These are phyloP conservation scores for Hyaloscypha finlandica DNA, from an alignment of 495 filamentous ascomycete genomes.

Conservation along the genomic window DNA sequence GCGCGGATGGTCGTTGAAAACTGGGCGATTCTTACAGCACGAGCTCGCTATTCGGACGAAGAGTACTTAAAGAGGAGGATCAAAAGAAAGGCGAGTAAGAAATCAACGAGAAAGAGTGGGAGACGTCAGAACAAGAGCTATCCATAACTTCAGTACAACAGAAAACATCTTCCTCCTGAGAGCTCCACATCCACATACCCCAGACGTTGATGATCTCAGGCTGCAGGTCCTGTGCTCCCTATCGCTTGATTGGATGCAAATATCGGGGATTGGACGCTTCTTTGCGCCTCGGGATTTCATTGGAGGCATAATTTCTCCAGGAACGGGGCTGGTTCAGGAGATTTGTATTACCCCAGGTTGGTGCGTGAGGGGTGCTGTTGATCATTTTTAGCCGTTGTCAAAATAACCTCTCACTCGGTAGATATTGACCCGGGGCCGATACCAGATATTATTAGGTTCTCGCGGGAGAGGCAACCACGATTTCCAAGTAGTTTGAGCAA, in stretches of 20 bases:
- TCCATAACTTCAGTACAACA: not conserved
- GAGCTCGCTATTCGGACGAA: not conserved
- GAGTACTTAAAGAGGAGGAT: not conserved
- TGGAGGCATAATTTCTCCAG: constrained; percentile 20
- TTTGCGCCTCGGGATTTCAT: not conserved
- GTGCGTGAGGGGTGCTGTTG: constrained; percentile 7
- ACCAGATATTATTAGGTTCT: not conserved
- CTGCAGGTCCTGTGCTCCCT: constrained; percentile 3
- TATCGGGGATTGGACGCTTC: not conserved
- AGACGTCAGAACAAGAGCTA: not conserved
- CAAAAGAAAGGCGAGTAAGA: not conserved
- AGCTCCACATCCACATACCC: not conserved
- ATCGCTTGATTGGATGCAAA: not conserved
- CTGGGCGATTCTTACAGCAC: not conserved
- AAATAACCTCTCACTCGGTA: constrained; percentile 7
- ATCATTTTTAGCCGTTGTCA: constrained; percentile 5
- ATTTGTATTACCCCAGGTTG: constrained; percentile 4
- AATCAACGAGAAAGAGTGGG: not conserved
- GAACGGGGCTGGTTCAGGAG: not conserved
- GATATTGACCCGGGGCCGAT: constrained; percentile 10
- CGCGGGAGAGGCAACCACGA: no score
- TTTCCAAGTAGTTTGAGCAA: no score
- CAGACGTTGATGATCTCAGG: not conserved
- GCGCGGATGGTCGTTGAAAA: not conserved
- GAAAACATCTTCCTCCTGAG: constrained; percentile 3